Conservation (phyloP, 257 asterid genomes). For the Solanum medicagineum region DNA sequence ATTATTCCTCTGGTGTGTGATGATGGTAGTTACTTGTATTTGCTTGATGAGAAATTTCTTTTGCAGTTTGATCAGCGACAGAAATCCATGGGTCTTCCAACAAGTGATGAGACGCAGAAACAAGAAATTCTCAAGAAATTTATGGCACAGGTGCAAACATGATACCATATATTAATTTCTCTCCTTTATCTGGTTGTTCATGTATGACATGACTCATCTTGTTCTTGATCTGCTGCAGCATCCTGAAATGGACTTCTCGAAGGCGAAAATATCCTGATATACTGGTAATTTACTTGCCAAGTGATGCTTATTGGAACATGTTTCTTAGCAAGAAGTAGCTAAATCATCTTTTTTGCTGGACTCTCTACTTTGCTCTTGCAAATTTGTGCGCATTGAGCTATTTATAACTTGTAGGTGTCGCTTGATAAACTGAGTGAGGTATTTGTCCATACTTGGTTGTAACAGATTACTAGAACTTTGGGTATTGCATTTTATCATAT, state of each 20-base stretch:
- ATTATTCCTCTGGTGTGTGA: neutral
- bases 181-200: neutral
- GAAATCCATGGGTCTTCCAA: conserved; percentile 70
- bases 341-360: neutral
- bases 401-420: neutral
- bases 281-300: neutral
- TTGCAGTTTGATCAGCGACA: conserved; percentile 59
- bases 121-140: conserved; percentile 62
- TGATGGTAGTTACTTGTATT: neutral
- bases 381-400: neutral
- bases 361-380: neutral
- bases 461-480: neutral
- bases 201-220: neutral
- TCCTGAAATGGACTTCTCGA: conserved; percentile 69
- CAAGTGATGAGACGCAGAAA: conserved; percentile 69
- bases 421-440: neutral
- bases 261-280: conserved; percentile 38
- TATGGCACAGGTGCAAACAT: conserved; percentile 53
- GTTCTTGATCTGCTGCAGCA: conserved; percentile 34
- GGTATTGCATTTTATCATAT: neutral
- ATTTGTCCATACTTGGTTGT: neutral
- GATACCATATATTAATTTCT: neutral
- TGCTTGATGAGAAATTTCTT: neutral
- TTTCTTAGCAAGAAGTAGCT: neutral
- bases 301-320: neutral